A percentile compares a stretch with the other conserved stretches of the same genome.
Conservation (phyloP, 495 filamentous ascomycete genomes). For the Aspergillus biplanus region DNA sequence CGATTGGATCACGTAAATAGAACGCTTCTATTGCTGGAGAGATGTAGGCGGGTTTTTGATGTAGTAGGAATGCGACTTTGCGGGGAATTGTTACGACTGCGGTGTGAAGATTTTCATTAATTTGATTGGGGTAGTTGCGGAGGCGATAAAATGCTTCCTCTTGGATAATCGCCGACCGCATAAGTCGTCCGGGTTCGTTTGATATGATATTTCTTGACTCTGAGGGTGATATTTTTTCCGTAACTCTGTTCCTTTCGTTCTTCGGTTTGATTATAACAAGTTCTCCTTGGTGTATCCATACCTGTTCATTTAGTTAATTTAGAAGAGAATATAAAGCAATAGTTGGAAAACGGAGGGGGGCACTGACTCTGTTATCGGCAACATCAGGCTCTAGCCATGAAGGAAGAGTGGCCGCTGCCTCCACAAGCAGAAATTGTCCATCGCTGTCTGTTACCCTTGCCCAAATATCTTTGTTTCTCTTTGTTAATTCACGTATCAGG, state of each 20-base stretch:
- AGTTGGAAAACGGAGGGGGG: not conserved
- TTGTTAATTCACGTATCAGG: constrained; percentile 81
- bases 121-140: constrained; percentile 77
- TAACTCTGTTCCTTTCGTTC: constrained; percentile 37
- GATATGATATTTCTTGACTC: constrained; percentile 64
- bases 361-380: constrained; percentile 72
- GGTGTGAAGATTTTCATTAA: constrained; percentile 71
- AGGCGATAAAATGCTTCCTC: constrained; percentile 89
- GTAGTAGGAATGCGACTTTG: constrained; percentile 79
- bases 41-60: constrained; percentile 70
- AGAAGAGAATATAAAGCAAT: not conserved
- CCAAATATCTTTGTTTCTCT: constrained; percentile 75
- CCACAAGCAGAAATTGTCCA: constrained; percentile 93
- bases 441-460: constrained; percentile 81
- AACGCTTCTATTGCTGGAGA: constrained; percentile 88
- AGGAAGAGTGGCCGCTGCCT: constrained; percentile 87
- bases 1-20: constrained; percentile 85
- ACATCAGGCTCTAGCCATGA: constrained; percentile 92
- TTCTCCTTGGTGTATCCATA: constrained; percentile 77
- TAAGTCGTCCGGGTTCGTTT: constrained; percentile 52
- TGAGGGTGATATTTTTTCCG: constrained; percentile 55
- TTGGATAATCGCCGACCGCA: constrained; percentile 73
- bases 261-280: constrained; percentile 73
- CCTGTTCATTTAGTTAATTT: constrained; percentile 36
- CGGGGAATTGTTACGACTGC: constrained; percentile 74